Conservation (phyloP, 371 early-diverging fungal genomes). For the Thermomucor indicae-seudaticae region DNA sequence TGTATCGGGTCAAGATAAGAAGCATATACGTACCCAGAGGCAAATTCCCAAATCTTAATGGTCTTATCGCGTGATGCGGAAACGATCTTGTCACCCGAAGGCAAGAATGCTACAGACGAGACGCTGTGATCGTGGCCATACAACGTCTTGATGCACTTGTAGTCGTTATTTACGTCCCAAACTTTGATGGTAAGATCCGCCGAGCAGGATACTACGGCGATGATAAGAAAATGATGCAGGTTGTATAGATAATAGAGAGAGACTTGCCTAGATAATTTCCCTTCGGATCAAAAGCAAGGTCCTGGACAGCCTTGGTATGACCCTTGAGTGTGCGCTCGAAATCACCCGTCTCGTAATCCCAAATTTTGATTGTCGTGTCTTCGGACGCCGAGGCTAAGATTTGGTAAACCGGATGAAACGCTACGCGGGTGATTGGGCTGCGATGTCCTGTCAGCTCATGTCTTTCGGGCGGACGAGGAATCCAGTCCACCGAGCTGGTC, state of each 20-base stretch:
- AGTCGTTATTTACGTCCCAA: slow-evolving; percentile 86
- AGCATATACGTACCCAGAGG: slow-evolving; percentile 57
- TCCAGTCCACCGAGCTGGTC: slow-evolving; percentile 65
- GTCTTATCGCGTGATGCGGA: slow-evolving; percentile 89
- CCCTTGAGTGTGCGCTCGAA: slow-evolving; percentile 90
- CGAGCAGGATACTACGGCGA: slow-evolving; percentile 72
- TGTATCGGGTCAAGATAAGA: not conserved
- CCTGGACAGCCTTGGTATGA: slow-evolving; percentile 90
- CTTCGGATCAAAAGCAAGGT: slow-evolving; percentile 76
- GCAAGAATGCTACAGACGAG: slow-evolving; percentile 73
- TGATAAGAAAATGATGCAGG: not conserved
- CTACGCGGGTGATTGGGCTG: slow-evolving; percentile 75
- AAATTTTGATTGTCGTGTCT: slow-evolving; percentile 87
- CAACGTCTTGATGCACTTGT: slow-evolving; percentile 80
- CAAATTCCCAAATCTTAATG: slow-evolving; percentile 86
- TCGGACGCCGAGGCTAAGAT: slow-evolving; percentile 87
- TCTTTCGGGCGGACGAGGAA: slow-evolving; percentile 81
- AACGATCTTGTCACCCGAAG: slow-evolving; percentile 73
- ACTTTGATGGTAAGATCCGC: slow-evolving; percentile 87
- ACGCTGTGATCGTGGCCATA: slow-evolving; percentile 92
- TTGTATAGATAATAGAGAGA: not conserved
- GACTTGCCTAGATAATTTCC: slow-evolving; percentile 65
- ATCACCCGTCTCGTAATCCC: slow-evolving; percentile 89
- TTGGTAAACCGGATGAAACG: slow-evolving; percentile 85
- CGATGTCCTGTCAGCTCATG: slow-evolving; percentile 76